Percentiles rank a stretch among this genome's conserved stretches.
phyloP scores from a whole-genome alignment of 257 asterid species.

The Gentiana dahurica region DNA sequence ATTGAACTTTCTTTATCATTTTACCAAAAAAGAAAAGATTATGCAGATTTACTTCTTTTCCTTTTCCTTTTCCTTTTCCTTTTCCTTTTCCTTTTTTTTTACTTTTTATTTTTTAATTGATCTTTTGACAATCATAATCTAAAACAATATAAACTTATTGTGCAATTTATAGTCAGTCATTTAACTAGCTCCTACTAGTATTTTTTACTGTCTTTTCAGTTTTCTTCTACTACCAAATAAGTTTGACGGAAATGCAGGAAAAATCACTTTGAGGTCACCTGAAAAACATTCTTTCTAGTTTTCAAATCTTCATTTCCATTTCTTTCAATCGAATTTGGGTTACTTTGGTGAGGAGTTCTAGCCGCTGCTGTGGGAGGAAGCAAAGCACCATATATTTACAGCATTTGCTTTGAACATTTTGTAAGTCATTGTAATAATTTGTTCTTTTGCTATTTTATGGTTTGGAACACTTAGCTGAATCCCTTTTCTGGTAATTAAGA shows the following conservation, averaged over 20 bases:
- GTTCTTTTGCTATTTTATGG: too few species aligned
- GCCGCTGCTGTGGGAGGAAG: constrained; percentile 1
- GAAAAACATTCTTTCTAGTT: not conserved
- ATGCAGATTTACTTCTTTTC: too few species aligned
- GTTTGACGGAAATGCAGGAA: constrained; percentile 3
- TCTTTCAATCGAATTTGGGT: not conserved
- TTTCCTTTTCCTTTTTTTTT: not conserved
- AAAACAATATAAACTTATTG: not conserved
- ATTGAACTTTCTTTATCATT: constrained; percentile 24
- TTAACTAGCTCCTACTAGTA: too few species aligned
- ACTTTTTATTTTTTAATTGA: not conserved
- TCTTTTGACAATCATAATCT: not conserved
- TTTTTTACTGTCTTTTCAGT: constrained; percentile 10
- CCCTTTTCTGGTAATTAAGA: constrained; percentile 19
- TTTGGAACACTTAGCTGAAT: not conserved
- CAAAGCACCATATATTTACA: constrained; percentile 6
- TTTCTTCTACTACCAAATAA: not conserved
- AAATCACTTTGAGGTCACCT: constrained; percentile 3
- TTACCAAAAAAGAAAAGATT: constrained; percentile 9
- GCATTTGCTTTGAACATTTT: not conserved
- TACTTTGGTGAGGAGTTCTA: not conserved
- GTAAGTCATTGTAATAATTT: too few species aligned
- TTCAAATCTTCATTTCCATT: not conserved
- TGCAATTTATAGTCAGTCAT: too few species aligned
- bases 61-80: not conserved